phyloP scores from a whole-genome alignment of 1,284 basidiomycete genomes.

The Vanrija sp. region DNA sequence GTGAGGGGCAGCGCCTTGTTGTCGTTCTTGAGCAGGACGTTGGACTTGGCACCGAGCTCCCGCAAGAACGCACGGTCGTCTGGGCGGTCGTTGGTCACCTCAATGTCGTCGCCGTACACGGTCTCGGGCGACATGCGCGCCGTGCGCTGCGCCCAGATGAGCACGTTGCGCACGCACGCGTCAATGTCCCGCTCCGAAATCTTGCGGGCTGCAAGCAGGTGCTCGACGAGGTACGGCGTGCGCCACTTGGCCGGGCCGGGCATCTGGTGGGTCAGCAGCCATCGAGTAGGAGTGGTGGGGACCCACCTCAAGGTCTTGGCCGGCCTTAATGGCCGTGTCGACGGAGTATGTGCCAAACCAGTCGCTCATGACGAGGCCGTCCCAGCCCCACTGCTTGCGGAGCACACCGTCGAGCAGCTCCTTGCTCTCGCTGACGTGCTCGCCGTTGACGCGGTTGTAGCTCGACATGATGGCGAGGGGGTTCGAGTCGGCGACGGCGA shows the following conservation, averaged over 20 bases:
- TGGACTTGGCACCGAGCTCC: conserved; percentile 51
- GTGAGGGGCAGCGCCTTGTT: conserved; percentile 24
- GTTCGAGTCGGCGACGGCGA: conserved; percentile 61
- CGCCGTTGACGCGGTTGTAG: conserved; percentile 62
- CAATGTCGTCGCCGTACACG: conserved; percentile 16
- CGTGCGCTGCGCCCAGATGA: conserved; percentile 16
- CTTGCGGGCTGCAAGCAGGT: conserved; percentile 53
- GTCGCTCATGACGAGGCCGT: conserved; percentile 61
- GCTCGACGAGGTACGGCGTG: conserved; percentile 40
- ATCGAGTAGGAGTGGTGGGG: conserved; percentile 62
- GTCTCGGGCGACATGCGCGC: conserved; percentile 15
- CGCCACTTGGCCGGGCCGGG: conserved; percentile 28
- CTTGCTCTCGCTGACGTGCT: conserved; percentile 71
- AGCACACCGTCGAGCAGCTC: conserved; percentile 39
- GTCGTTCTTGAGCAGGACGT: conserved; percentile 66
- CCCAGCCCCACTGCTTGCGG: conserved; percentile 62
- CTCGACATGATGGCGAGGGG: conserved; percentile 50
- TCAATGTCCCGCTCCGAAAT: conserved; percentile 18
- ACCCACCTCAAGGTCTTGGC: conserved; percentile 60
- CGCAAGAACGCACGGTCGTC: conserved; percentile 9
- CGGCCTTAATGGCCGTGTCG: conserved; percentile 63
- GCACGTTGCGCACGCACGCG: conserved; percentile 34
- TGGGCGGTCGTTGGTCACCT: conserved; percentile 1
- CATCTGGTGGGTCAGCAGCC: conserved; percentile 59
- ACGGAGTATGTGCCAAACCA: conserved; percentile 63